Evolutionary conservation across 2,329 filamentous ascomycete species (phyloP), one percentile per base, ranked within the genome.

Genomic region (Fusarium solani-melongenae): DNA sequence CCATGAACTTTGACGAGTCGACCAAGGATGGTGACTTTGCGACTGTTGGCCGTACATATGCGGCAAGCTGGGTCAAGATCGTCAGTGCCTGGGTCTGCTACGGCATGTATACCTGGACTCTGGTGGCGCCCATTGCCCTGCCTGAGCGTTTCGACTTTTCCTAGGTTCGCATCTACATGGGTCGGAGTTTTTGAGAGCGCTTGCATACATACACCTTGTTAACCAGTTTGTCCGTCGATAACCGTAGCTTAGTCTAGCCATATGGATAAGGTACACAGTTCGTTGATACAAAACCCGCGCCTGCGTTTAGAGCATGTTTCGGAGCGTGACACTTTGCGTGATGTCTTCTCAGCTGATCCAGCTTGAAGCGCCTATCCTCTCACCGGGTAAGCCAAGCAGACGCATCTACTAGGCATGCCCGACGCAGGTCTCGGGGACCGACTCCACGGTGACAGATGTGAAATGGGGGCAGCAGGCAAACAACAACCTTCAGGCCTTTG

Each of bases 51-150:
- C 89, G 96, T 67, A 98, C 96, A 6, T 97, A 98, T 83, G 97
- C 95, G 90, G 96, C 96, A 34, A 98, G 94, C 80, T 99, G 97
- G 96, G 95, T 98, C 77, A 99, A 99, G 90, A 98, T 99, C 82
- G 92, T 98, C 62, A 97, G 95, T 83, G 92, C 96, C 20, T 99
- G 96, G 96, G 92, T 96, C 63, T 99, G 96, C 85, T 98, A 99
- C 83, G 91, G 86, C 60, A 93, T 99, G 83, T 99, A 98, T 80
- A 89, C 92, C 31, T 99, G 96, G 96, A 98, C 94, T 20, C 83
- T 99, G 77, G 87, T 97, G 49, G 96, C 96, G 51, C 96, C 96
- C 4, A 88, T 97, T 39, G 83, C 97, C 51, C 82, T 98, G 78
- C 95, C 96, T 4, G 95, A 97, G 77, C 89, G 96, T 59, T 98